Percentiles rank a stretch among this genome's conserved stretches.
These are phyloP conservation scores for Fragosphaeria purpurea DNA, from an alignment of 2,329 filamentous ascomycete species.

Conservation along the genomic window DNA sequence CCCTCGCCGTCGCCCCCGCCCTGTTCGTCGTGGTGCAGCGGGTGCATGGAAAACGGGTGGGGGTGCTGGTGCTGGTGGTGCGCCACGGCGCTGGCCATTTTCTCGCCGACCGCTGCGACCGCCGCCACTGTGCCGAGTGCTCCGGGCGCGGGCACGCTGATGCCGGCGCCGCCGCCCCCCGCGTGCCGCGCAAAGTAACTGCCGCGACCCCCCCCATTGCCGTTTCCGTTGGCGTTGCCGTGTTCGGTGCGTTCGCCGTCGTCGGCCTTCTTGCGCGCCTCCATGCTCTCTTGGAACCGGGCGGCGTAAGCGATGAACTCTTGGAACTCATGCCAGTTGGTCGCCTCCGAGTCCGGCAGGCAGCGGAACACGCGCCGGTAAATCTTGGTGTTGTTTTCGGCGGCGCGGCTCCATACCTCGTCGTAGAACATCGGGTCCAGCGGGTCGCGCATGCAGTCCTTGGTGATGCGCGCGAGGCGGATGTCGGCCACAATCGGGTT, in stretches of 20 bases:
- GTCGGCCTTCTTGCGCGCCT: conserved; percentile 41
- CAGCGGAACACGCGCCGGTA: conserved; percentile 91
- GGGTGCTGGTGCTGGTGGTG: not conserved
- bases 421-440: conserved; percentile 73
- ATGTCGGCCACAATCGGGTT: conserved; percentile 58
- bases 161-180: conserved; percentile 25
- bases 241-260: conserved; percentile 30
- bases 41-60: too few relatives aligned
- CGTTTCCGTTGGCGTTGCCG: not conserved
- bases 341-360: conserved; percentile 92
- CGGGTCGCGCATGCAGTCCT: conserved; percentile 92
- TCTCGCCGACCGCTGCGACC: conserved; percentile 21
- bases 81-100: conserved; percentile 18
- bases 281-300: conserved; percentile 62
- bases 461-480: conserved; percentile 61
- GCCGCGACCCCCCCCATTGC: not conserved
- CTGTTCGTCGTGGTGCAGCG: not conserved
- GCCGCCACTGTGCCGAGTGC: conserved; percentile 22
- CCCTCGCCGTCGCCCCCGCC: conserved; percentile 15
- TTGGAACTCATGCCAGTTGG: conserved; percentile 86
- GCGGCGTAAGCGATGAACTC: conserved; percentile 70
- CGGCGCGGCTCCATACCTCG: conserved; percentile 77
- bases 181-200: conserved; percentile 3
- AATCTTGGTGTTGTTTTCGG: conserved; percentile 90
- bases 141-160: conserved; percentile 32